Percentiles rank a stretch among this genome's conserved stretches.
Evolutionary conservation across 2,329 filamentous ascomycete species (phyloP).

Genomic region (Venturiaceae sp.): DNA sequence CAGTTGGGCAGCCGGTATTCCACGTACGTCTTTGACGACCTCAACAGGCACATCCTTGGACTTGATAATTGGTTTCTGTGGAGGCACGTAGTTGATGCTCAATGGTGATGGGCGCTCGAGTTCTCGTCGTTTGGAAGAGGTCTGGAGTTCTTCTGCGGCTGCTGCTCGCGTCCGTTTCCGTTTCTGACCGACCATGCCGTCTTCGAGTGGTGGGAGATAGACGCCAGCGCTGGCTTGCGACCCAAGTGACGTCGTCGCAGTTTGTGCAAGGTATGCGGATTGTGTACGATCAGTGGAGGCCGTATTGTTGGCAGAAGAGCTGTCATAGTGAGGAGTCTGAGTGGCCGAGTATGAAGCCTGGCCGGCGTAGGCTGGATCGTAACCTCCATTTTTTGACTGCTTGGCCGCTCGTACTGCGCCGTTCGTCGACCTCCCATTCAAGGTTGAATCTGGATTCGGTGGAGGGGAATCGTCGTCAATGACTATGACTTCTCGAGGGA

Average conservation of each 20-base stretch:
- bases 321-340: constrained; percentile 60
- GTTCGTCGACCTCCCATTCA: constrained; percentile 23
- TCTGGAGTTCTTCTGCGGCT: constrained; percentile 65
- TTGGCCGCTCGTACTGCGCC: constrained; percentile 50
- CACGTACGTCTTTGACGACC: constrained; percentile 47
- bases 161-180: constrained; percentile 80
- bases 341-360: constrained; percentile 60
- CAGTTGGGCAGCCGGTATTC: neutral
- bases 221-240: constrained; percentile 50
- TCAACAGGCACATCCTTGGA: constrained; percentile 55
- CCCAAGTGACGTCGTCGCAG: constrained; percentile 77
- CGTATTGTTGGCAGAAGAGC: constrained; percentile 55
- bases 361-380: constrained; percentile 65
- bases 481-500: constrained; percentile 41
- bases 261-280: constrained; percentile 67
- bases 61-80: constrained; percentile 82
- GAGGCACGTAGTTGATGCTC: constrained; percentile 66
- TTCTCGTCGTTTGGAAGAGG: constrained; percentile 53
- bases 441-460: constrained; percentile 11
- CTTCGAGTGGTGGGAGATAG: constrained; percentile 54
- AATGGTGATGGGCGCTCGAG: constrained; percentile 53
- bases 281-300: constrained; percentile 76
- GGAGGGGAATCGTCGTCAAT: constrained; percentile 38
- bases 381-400: constrained; percentile 61
- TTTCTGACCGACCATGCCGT: constrained; percentile 68